Evolutionary conservation across 2,329 filamentous ascomycete species (phyloP).

Genomic region (Phaeosphaeria sp.): DNA sequence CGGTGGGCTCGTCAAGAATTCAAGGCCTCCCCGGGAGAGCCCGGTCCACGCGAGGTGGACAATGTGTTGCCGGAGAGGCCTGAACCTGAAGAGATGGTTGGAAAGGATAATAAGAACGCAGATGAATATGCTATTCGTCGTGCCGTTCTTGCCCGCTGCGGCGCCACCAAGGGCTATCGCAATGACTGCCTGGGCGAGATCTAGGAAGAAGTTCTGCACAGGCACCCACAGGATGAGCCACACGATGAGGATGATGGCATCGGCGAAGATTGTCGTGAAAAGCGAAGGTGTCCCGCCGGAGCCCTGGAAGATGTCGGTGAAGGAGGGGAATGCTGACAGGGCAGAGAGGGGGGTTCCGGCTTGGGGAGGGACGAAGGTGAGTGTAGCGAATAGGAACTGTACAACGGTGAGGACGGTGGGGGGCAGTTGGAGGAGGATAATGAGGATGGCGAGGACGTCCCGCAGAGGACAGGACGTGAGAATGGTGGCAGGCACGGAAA

Average conservation of each 20-base stretch:
- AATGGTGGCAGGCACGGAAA: conserved; percentile 84
- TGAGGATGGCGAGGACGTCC: conserved; percentile 95
- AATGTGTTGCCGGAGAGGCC: conserved; percentile 55
- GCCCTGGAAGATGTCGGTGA: conserved; percentile 90
- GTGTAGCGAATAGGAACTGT: conserved; percentile 88
- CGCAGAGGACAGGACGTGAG: conserved; percentile 88
- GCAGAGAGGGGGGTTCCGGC: conserved; percentile 77
- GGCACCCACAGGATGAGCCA: conserved; percentile 90
- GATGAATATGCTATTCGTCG: conserved; percentile 74
- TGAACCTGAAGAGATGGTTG: conserved; percentile 61
- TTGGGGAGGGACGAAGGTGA: conserved; percentile 86
- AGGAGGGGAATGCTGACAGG: conserved; percentile 75
- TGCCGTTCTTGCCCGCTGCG: conserved; percentile 70
- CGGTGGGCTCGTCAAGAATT: conserved; percentile 48
- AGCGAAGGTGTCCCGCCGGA: conserved; percentile 85
- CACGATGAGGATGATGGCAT: conserved; percentile 79
- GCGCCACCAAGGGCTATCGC: conserved; percentile 89
- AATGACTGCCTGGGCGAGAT: conserved; percentile 91
- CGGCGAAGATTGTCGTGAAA: conserved; percentile 82
- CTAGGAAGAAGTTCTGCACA: conserved; percentile 85
- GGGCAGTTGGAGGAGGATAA: conserved; percentile 91
- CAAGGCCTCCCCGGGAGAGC: conserved; percentile 50
- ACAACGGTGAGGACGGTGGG: conserved; percentile 87
- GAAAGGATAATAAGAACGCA: conserved; percentile 72
- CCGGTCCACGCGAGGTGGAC: conserved; percentile 48